These are phyloP conservation scores for Arabidopsis lyrata DNA, from an alignment of 441 rosid genomes.

Conservation along the genomic window DNA sequence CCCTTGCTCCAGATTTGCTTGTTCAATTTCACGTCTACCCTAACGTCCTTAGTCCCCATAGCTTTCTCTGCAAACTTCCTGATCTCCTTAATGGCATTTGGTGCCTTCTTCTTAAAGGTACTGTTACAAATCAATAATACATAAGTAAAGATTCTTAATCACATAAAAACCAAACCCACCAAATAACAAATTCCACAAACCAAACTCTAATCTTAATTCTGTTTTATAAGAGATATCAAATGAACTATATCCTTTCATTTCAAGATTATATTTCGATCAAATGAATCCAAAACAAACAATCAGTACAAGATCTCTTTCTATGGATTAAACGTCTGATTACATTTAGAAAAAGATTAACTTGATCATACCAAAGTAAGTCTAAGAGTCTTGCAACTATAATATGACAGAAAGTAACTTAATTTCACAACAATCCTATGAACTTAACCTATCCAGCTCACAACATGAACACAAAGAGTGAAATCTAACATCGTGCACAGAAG, in stretches of 20 bases:
- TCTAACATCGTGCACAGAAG: background rate
- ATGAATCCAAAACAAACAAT: background rate
- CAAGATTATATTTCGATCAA: background rate
- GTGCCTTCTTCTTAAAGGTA: conserved; percentile 96
- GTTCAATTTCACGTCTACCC: conserved; percentile 92
- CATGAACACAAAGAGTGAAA: background rate
- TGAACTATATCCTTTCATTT: background rate
- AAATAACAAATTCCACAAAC: background rate
- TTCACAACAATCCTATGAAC: background rate
- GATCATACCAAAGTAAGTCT: background rate
- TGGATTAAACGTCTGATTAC: background rate
- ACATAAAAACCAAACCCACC: background rate
- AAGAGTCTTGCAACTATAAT: background rate
- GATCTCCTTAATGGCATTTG: conserved; percentile 86
- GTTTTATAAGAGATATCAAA: background rate
- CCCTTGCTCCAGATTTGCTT: conserved; percentile 91
- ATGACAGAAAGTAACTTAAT: background rate
- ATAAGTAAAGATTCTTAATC: background rate
- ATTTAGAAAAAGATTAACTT: background rate
- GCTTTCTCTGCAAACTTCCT: conserved; percentile 89
- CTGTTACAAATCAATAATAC: conserved; percentile 36
- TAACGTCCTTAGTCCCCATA: conserved; percentile 77
- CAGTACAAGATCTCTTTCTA: background rate
- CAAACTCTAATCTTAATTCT: background rate
- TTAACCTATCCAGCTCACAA: background rate